These are phyloP conservation scores for Letharia lupina DNA, from an alignment of 495 filamentous ascomycete species.

Conservation along the genomic window DNA sequence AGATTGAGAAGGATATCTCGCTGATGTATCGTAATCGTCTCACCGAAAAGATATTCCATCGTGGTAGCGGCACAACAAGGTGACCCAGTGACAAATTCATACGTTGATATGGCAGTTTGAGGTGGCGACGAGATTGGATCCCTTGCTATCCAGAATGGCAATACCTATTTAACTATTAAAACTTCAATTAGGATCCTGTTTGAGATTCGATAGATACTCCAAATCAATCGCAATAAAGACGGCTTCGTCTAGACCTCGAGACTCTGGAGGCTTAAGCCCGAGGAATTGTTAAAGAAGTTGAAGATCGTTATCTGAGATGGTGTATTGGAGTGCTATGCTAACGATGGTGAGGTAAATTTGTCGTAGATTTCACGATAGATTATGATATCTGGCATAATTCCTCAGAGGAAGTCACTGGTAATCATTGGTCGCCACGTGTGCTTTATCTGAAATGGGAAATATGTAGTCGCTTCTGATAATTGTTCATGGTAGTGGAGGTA, in stretches of 20 bases:
- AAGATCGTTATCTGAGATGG: neutral
- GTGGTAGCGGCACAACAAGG: neutral
- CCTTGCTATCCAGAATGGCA: constrained; percentile 1
- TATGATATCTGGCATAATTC: neutral
- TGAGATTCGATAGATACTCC: neutral
- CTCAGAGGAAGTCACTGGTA: neutral
- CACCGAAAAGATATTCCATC: neutral
- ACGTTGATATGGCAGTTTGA: neutral
- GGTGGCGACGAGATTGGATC: neutral
- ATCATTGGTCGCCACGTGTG: neutral
- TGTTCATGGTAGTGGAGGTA: neutral
- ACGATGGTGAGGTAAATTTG: neutral
- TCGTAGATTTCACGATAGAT: neutral
- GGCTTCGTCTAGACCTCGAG: neutral
- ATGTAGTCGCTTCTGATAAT: neutral
- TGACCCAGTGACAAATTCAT: neutral
- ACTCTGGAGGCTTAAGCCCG: neutral
- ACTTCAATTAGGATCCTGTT: neutral
- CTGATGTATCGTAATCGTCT: constrained; percentile 1
- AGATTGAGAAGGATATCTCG: neutral
- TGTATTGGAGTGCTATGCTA: neutral
- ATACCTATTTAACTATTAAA: neutral
- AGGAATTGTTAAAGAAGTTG: neutral
- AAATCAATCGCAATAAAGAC: neutral
- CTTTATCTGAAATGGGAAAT: neutral